phyloP scores from a whole-genome alignment of 768 basidiomycete genomes.

The Galerina marginata region DNA sequence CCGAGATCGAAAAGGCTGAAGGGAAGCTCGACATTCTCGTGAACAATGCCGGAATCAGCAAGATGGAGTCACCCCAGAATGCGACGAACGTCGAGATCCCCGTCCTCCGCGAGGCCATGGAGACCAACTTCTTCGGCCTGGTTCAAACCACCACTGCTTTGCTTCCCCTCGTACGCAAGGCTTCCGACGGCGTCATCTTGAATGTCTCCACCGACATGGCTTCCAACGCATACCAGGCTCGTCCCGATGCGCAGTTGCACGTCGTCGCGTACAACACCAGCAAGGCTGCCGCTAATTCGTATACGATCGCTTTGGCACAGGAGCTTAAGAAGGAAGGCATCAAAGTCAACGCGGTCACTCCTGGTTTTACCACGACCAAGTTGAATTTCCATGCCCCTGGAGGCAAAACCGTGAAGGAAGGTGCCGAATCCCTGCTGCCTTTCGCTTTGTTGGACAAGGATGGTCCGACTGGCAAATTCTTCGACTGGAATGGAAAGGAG shows the following conservation, averaged over 20 bases:
- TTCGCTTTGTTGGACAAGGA: constrained; percentile 46
- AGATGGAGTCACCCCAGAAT: constrained; percentile 32
- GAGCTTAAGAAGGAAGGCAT: constrained; percentile 60
- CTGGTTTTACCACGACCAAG: constrained; percentile 58
- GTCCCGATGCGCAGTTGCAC: constrained; percentile 35
- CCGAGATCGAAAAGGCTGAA: constrained; percentile 41
- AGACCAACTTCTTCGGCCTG: constrained; percentile 49
- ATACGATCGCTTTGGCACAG: constrained; percentile 64
- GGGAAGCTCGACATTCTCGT: constrained; percentile 51
- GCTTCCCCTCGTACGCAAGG: constrained; percentile 45
- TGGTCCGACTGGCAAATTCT: constrained; percentile 44
- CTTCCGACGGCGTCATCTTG: constrained; percentile 40
- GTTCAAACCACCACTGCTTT: constrained; percentile 48
- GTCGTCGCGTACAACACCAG: constrained; percentile 66
- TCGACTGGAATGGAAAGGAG: constrained; percentile 39
- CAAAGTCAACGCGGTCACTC: constrained; percentile 66
- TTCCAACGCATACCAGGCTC: constrained; percentile 44
- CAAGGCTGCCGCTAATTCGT: constrained; percentile 71
- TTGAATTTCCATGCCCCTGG: constrained; percentile 43
- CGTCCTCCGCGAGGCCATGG: constrained; percentile 40
- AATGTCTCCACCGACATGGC: constrained; percentile 52
- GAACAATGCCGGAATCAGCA: constrained; percentile 48
- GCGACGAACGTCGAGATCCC: constrained; percentile 39
- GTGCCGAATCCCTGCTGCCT: constrained; percentile 41
- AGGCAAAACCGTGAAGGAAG: constrained; percentile 41